Evolutionary conservation across 2,329 filamentous ascomycete species (phyloP).

Genomic region (Nothophaeocryptopus gaeumannii): DNA sequence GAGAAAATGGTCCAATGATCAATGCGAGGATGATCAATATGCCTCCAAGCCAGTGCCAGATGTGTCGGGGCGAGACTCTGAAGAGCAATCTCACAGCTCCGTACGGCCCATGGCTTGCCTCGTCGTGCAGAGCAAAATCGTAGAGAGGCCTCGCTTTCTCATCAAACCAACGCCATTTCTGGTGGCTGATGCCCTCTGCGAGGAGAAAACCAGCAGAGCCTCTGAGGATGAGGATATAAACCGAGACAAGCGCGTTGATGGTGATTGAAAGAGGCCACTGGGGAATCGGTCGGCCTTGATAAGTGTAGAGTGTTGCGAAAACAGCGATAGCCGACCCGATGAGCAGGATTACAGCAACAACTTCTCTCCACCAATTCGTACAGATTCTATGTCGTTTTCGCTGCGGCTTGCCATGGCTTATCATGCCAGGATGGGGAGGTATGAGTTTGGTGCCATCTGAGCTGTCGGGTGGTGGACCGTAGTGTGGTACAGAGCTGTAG

Average conservation of each 20-base stretch:
- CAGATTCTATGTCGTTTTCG: not conserved
- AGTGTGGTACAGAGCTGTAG: not conserved
- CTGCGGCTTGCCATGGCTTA: not conserved
- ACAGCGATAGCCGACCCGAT: not conserved
- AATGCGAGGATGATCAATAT: conserved; percentile 5
- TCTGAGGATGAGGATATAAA: not conserved
- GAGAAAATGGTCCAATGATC: conserved; percentile 11
- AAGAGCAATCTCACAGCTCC: conserved; percentile 5
- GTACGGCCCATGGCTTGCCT: conserved; percentile 4
- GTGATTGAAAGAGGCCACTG: conserved; percentile 1
- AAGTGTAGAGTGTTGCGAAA: conserved; percentile 1
- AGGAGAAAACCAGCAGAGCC: conserved; percentile 2
- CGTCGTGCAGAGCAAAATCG: conserved; percentile 12
- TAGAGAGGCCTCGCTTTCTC: conserved; percentile 5
- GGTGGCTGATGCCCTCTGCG: conserved; percentile 8
- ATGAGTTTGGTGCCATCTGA: not conserved
- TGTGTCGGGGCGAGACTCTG: not conserved
- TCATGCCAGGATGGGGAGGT: not conserved
- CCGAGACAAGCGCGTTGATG: not conserved
- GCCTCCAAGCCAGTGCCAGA: conserved; percentile 14
- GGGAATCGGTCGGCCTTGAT: not conserved
- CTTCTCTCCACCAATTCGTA: conserved; percentile 1
- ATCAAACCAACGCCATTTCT: conserved; percentile 16
- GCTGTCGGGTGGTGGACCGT: not conserved
- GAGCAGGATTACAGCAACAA: not conserved